Evolutionary conservation across 2,329 filamentous ascomycete species (phyloP), one percentile per base, ranked within the genome.

Genomic region (Diaporthe humulicola): DNA sequence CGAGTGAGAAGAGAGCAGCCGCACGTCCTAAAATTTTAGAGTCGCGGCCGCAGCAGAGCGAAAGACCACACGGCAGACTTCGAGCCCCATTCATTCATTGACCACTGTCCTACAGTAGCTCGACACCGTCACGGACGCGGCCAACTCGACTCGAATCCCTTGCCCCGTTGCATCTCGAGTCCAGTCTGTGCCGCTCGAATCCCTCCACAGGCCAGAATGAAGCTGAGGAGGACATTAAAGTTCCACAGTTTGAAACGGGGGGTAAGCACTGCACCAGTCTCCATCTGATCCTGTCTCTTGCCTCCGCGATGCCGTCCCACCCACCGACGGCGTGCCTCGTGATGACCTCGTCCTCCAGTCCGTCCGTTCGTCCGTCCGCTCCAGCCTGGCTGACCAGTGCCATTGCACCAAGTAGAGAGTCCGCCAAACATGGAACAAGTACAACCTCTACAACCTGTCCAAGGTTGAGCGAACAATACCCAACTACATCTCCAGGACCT

Each of bases 341-440:
- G 17, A 57, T 70, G 50, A 9, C 25, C 36, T 45, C 25, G 22
- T 45, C 50, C 64, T 66, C 19, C 36, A 38, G 28, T 48, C 38
- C 30, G 50, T 30, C 61, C n/a, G 10, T 19, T 28, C 72, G 61
- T 50, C 57, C 33, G 57, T 36, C 54, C n/a, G 60, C 50, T 66
- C 30, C 36, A 50, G 33, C 25, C 50, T 33, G 38, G 72, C 75
- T 76, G 57, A 75, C 75, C 33, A 30, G 30, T 61, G 48, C 15
- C 48, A 28, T 52, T 70, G 70, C 60, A 36, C 48, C 64, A 36
- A 76, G 71, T 82, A 98, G 96, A 97, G 95, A 94, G 84, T 98
- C 84, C 93, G 96, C 81, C 94, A 97, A 88, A 95, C 95, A 88
- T 98, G 96, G 97, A 98, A 95, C 88, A 98, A 98, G 87, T 95